Conservation (phyloP, 2,329 filamentous ascomycete genomes). For the Chaetoscypha palmicola region DNA sequence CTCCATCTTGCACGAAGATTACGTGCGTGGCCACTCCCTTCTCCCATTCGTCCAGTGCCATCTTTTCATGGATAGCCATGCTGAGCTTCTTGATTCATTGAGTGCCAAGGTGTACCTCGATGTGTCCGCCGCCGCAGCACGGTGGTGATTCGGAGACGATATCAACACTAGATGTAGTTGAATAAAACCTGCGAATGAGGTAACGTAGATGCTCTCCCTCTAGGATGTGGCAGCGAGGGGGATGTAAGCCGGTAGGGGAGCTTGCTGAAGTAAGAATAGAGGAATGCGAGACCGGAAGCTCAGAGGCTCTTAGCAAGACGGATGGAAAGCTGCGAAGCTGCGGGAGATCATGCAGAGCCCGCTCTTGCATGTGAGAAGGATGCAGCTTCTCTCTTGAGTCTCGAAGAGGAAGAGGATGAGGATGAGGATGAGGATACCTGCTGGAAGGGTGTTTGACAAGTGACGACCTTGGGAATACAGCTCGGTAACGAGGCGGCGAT, state of each 20-base stretch:
- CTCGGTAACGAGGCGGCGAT: too few species aligned
- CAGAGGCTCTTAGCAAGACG: background rate
- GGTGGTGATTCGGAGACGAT: background rate
- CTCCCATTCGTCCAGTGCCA: constrained; percentile 13
- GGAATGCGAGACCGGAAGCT: background rate
- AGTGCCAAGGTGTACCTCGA: background rate
- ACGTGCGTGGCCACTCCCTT: constrained; percentile 12
- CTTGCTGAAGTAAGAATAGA: background rate
- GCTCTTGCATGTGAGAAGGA: constrained; percentile 16
- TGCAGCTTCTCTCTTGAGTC: background rate
- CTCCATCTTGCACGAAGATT: background rate
- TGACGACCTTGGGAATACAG: too few species aligned
- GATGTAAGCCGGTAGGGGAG: background rate
- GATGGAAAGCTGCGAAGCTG: background rate
- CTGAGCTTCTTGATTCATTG: constrained; percentile 8
- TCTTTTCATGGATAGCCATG: constrained; percentile 9
- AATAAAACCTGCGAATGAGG: background rate
- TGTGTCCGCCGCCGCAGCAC: background rate
- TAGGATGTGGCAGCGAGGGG: background rate
- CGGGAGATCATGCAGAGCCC: constrained; percentile 16
- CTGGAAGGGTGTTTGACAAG: too few species aligned
- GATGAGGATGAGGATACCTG: background rate
- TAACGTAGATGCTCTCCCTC: background rate
- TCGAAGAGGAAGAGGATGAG: background rate
- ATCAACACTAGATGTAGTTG: background rate